Percentiles rank a stretch among this genome's conserved stretches.
Evolutionary conservation across 2,329 filamentous ascomycete genomes (phyloP).

Genomic region (Cytospora piceae): DNA sequence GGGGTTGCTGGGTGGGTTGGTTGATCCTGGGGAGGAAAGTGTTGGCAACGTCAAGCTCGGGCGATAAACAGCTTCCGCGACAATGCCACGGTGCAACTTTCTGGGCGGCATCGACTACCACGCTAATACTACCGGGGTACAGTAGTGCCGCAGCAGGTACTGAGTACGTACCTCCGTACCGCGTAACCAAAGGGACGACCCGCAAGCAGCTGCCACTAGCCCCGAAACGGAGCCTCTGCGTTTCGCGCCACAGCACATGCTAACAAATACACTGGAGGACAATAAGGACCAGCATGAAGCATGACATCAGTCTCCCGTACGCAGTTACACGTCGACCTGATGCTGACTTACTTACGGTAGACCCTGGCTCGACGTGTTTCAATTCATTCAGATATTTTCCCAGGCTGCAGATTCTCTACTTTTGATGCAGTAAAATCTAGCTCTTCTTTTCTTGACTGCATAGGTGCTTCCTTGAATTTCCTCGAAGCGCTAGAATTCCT

Average conservation of each 20-base stretch:
- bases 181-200: background rate
- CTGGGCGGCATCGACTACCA: background rate
- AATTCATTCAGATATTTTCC: background rate
- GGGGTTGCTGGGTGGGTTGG: conserved; percentile 37
- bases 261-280: background rate
- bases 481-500: background rate
- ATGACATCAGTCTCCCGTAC: conserved; percentile 5
- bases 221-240: background rate
- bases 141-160: background rate
- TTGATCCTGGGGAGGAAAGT: background rate
- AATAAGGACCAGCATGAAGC: background rate
- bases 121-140: too few species aligned
- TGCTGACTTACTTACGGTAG: background rate
- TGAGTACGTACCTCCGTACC: background rate
- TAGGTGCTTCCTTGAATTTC: background rate
- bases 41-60: background rate
- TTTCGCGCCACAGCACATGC: background rate
- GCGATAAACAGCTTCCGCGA: background rate
- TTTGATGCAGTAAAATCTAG: background rate
- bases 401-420: background rate
- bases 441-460: background rate
- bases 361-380: conserved; percentile 2
- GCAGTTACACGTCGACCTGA: conserved; percentile 4
- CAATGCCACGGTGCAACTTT: conserved; percentile 4
- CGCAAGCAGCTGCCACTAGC: background rate